phyloP scores from a whole-genome alignment of 331 rosid species.

The Arachis monticola region DNA sequence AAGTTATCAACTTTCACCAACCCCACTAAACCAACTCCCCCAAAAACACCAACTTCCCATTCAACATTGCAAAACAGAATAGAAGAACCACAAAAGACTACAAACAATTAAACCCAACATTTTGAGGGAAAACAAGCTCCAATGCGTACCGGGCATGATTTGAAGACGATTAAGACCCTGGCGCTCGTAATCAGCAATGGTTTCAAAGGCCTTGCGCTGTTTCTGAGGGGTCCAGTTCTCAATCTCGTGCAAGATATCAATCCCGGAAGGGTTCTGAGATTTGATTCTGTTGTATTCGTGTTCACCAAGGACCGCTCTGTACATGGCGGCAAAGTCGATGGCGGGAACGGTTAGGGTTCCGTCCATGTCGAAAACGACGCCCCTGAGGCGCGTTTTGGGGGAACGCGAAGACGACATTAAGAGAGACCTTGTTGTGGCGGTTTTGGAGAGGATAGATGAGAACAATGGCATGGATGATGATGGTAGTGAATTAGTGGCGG shows the following conservation, averaged over 20 bases:
- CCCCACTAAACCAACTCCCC: not conserved
- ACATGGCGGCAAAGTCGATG: constrained; percentile 86
- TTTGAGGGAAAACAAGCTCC: not conserved
- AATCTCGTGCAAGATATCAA: constrained; percentile 76
- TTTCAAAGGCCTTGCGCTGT: constrained; percentile 69
- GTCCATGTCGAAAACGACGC: constrained; percentile 97
- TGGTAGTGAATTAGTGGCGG: no score
- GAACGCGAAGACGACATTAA: constrained; percentile 46
- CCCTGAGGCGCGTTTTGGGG: constrained; percentile 66
- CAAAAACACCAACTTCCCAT: not conserved
- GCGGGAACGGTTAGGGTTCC: constrained; percentile 96
- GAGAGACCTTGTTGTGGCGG: no score
- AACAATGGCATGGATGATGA: no score
- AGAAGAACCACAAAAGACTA: not conserved
- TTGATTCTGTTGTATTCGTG: constrained; percentile 62
- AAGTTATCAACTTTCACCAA: not conserved
- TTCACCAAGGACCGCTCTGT: constrained; percentile 82
- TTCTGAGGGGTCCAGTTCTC: constrained; percentile 62
- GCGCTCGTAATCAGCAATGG: constrained; percentile 76
- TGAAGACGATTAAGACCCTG: constrained; percentile 73
- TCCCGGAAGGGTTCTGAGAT: constrained; percentile 66
- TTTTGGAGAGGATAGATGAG: no score
- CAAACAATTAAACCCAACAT: constrained; percentile 2
- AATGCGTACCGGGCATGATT: constrained; percentile 82
- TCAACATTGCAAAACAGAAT: not conserved